Conservation (phyloP, 176 grass and related monocot species). For the Puccinellia tenuiflora region DNA sequence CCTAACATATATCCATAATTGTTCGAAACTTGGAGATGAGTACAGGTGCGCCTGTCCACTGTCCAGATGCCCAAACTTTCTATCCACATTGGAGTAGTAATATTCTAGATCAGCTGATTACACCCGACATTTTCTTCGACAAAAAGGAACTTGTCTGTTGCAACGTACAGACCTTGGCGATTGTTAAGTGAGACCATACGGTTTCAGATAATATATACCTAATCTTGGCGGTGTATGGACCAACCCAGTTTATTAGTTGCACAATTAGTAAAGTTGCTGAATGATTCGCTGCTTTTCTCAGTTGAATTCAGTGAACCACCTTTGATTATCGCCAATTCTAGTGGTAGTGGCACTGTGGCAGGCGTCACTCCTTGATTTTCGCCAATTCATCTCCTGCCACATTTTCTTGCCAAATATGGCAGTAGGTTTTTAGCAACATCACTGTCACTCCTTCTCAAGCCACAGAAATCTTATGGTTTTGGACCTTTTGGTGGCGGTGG, state of each 20-base stretch:
- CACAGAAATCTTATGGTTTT: neutral
- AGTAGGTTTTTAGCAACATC: slow-evolving; percentile 4
- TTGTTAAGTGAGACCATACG: neutral
- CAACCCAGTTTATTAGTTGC: slow-evolving; percentile 16
- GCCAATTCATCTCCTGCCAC: neutral
- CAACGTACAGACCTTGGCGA: neutral
- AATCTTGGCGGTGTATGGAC: neutral
- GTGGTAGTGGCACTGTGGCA: slow-evolving; percentile 5
- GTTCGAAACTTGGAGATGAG: neutral
- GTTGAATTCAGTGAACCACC: slow-evolving; percentile 23
- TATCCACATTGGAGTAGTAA: neutral
- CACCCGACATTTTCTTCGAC: neutral
- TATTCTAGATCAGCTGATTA: neutral
- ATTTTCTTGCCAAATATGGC: neutral
- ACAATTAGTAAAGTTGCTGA: slow-evolving; percentile 17
- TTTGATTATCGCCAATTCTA: neutral
- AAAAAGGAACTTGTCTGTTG: neutral
- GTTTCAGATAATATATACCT: slow-evolving; percentile 8
- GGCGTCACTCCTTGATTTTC: neutral
- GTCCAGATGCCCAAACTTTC: neutral
- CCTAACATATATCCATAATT: neutral
- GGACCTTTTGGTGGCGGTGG: slow-evolving; percentile 6
- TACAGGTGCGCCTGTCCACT: neutral
- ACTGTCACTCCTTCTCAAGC: neutral
- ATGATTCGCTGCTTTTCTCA: neutral